These are phyloP conservation scores for Botrytis squamosa DNA, from an alignment of 2,329 filamentous ascomycete species.

Conservation along the genomic window DNA sequence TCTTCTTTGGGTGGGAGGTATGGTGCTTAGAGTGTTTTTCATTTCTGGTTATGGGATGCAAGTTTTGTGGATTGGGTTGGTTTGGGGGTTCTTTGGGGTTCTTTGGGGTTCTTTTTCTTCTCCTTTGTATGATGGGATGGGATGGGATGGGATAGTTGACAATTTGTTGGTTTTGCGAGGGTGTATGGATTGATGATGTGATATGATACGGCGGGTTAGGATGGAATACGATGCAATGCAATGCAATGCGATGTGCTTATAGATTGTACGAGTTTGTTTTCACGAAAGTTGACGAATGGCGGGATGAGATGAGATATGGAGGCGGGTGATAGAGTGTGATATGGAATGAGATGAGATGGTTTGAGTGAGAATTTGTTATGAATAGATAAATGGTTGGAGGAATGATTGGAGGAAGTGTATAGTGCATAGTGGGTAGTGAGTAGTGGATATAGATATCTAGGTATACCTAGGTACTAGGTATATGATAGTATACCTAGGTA, in stretches of 20 bases:
- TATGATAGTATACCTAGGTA: neutral
- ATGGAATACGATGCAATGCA: neutral
- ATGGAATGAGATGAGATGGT: neutral
- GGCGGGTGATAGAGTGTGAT: neutral
- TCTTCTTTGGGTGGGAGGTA: neutral
- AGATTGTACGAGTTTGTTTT: neutral
- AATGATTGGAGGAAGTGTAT: neutral
- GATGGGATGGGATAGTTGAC: neutral
- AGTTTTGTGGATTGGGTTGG: neutral
- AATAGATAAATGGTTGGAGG: neutral
- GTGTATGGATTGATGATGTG: neutral
- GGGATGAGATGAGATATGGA: neutral
- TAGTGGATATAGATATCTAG: neutral
- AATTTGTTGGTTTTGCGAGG: neutral
- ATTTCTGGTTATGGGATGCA: neutral
- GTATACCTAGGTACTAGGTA: too few relatives aligned
- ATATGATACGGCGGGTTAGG: neutral
- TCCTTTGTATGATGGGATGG: neutral
- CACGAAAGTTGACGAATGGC: neutral
- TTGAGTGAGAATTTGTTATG: neutral
- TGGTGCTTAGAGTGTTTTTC: neutral
- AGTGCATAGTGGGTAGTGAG: accelerated
- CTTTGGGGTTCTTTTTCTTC: neutral
- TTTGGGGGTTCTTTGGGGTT: neutral
- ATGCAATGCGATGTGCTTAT: neutral